Evolutionary conservation across 1,284 basidiomycete species (phyloP), one percentile per base, ranked within the genome.

Genomic region (Afroboletus lepidellus): DNA sequence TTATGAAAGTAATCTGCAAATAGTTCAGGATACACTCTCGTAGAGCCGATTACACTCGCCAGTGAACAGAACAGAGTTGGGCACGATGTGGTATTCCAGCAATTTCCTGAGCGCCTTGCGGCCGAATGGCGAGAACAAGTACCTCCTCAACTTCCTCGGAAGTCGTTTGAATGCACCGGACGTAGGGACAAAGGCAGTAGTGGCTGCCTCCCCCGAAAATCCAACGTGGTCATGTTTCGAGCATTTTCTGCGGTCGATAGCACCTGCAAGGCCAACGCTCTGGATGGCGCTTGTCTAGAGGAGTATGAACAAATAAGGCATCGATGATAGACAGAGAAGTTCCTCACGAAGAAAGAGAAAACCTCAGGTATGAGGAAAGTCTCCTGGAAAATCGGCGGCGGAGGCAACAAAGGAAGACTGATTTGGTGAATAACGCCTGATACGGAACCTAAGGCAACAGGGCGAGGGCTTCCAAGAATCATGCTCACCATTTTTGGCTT

Each of bases 111-210:
- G 62, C 2, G 74, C 78, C 34, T 65, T 69, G 44, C 71, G 69
- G 8, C 88, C 88, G 51, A 82, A 81, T 1, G 83, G 83, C 8
- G 84, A 87, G 71, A 90, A 89, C 49, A 90, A 74, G 75, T 77
- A 90, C 32, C 75, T 60, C 51, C 73, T 74, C 41, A 90, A 74
- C 47, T 75, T 77, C 36, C 57, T 63, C 0, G 88, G 88, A 21
- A 90, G 74, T 9, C 63, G 68, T 25, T 71, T 60, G 69, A 87
- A 90, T 3, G 87, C 87, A 8, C 64, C 65, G 64, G 89, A 87
- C 45, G 77, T 77, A 0, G 87, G 88, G 1, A 79, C 81, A 62
- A 90, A 89, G 38, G 82, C 57, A 0, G 87, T 89, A 11, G 81
- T 75, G 8, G 81, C 72, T 1, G 74, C 66, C 12, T 77, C 65